Evolutionary conservation across 2,329 filamentous ascomycete genomes (phyloP).

Genomic region (Cladorrhinum sp.): DNA sequence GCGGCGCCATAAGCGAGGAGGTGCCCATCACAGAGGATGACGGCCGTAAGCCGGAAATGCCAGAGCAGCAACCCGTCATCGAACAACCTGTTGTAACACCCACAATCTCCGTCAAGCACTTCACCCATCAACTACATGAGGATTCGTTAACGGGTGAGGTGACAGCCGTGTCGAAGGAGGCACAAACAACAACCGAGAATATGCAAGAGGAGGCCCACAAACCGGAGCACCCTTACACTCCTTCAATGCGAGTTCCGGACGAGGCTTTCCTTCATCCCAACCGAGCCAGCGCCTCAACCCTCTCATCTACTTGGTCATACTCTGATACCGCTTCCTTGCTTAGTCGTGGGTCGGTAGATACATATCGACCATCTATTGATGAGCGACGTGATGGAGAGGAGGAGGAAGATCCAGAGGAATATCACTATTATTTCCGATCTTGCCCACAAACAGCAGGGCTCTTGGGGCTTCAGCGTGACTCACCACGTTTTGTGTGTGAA

Average conservation of each 20-base stretch:
- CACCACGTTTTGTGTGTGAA: conserved; percentile 20
- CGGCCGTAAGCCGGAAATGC: conserved; percentile 8
- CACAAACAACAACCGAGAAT: not conserved
- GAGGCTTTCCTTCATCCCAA: not conserved
- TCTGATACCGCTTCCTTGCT: conserved; percentile 7
- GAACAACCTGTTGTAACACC: conserved; percentile 7
- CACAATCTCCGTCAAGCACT: conserved; percentile 10
- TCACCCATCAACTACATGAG: not conserved
- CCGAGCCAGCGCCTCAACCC: conserved; percentile 2
- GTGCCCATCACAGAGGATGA: not conserved
- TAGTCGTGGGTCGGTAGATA: conserved; percentile 20
- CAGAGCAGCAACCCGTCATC: conserved; percentile 1
- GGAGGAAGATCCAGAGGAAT: not conserved
- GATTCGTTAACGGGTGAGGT: not conserved
- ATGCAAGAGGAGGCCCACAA: not conserved
- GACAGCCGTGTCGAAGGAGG: not conserved
- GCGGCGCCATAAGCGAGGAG: not conserved
- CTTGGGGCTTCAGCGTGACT: conserved; percentile 30
- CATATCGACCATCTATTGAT: conserved; percentile 6
- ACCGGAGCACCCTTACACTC: not conserved
- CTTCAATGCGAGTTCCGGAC: not conserved
- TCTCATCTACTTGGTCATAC: conserved; percentile 1
- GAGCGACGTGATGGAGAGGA: not conserved
- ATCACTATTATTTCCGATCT: not conserved
- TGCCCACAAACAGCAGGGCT: conserved; percentile 32